Conservation (phyloP, 345 rosid species). For the Ceriops decandra region DNA sequence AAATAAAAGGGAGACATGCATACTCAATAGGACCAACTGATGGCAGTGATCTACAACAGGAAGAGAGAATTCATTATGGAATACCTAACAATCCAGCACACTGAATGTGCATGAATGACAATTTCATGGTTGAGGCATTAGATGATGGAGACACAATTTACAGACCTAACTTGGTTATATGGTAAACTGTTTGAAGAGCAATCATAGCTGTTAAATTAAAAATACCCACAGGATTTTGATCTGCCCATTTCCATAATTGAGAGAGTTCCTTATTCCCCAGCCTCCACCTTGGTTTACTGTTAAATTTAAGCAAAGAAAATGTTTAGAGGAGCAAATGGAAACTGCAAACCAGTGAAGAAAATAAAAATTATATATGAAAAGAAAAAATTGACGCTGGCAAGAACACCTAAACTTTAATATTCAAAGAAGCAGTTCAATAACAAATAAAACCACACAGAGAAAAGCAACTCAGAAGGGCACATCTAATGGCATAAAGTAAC, state of each 20-base stretch:
- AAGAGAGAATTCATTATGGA: not conserved
- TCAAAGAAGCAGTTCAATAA: too few relatives aligned
- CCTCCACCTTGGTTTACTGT: conserved; percentile 86
- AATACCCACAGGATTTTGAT: conserved; percentile 70
- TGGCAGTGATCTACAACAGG: not conserved
- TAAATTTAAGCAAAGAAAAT: conserved; percentile 19
- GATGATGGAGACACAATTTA: not conserved
- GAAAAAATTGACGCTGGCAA: too few relatives aligned
- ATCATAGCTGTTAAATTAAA: not conserved
- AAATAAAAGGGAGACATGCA: too few relatives aligned
- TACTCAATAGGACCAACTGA: too few relatives aligned
- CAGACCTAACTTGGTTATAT: not conserved
- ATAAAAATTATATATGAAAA: not conserved
- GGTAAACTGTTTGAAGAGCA: not conserved
- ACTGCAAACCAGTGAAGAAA: not conserved
- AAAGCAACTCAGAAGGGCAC: too few relatives aligned
- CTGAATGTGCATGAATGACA: not conserved
- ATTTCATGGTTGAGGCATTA: not conserved
- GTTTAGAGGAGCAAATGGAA: conserved; percentile 9
- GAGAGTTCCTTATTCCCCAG: conserved; percentile 95
- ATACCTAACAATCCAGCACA: too few relatives aligned
- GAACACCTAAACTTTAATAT: too few relatives aligned
- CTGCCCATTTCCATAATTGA: conserved; percentile 98
- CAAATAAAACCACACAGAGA: too few relatives aligned
- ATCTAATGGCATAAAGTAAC: too few relatives aligned